Percentiles rank a stretch among this genome's conserved stretches.
Conservation (phyloP, 2,329 filamentous ascomycete species). For the Fusarium ambrosium region DNA sequence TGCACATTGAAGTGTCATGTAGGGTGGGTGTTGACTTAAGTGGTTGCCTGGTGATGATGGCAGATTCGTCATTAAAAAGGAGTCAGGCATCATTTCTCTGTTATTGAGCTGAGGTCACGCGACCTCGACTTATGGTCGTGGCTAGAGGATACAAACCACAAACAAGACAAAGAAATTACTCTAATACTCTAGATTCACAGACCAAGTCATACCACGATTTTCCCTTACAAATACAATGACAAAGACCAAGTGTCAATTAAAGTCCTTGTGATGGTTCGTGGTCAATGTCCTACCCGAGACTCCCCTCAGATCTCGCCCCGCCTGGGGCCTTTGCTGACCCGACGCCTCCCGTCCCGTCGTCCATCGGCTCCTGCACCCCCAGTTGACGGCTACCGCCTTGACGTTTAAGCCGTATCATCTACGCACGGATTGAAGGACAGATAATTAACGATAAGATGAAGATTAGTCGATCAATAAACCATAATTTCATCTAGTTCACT, state of each 20-base stretch:
- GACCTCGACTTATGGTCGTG: background rate
- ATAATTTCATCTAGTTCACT: background rate
- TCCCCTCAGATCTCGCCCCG: conserved; percentile 3
- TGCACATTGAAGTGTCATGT: no score
- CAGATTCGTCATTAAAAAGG: no score
- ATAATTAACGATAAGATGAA: background rate
- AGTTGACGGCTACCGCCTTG: background rate
- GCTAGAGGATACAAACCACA: no score
- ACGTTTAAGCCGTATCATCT: background rate
- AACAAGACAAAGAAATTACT: background rate
- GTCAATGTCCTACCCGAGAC: conserved; percentile 6
- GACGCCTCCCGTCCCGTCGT: conserved; percentile 1
- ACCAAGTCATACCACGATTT: background rate
- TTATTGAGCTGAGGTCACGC: background rate
- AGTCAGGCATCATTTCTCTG: background rate
- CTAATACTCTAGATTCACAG: background rate
- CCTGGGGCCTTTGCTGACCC: background rate
- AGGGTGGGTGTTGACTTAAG: background rate
- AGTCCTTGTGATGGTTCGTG: background rate
- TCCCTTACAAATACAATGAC: background rate
- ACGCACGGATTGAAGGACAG: background rate
- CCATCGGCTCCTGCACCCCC: background rate
- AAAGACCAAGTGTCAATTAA: background rate
- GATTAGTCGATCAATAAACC: background rate
- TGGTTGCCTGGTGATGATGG: background rate